Evolutionary conservation across 345 rosid genomes (phyloP).

Genomic region (Populus nigra): DNA sequence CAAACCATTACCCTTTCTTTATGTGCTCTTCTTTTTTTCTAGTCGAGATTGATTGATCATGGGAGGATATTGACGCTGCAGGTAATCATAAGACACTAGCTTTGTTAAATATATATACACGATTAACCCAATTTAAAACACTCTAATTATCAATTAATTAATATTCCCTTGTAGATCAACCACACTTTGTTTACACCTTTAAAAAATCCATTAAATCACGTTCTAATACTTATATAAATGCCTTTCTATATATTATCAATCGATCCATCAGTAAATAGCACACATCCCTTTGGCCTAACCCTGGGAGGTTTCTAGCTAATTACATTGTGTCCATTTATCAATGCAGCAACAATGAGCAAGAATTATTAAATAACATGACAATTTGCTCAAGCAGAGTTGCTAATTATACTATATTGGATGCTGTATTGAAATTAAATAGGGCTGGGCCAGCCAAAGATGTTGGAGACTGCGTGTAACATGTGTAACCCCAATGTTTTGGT

Average conservation of each 20-base stretch:
- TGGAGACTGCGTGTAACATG: not conserved
- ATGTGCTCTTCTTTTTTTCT: not conserved
- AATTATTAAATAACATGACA: not conserved
- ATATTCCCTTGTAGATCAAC: not conserved
- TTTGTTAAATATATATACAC: not conserved
- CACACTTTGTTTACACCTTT: not conserved
- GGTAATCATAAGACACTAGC: not conserved
- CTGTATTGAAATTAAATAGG: not conserved
- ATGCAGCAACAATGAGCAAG: not conserved
- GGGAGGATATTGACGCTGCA: not conserved
- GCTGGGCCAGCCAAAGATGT: not conserved
- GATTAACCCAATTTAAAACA: not conserved
- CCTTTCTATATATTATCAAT: not conserved
- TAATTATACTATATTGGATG: not conserved
- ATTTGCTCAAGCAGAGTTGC: not conserved
- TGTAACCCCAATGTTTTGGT: constrained; percentile 6
- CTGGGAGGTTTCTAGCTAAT: not conserved
- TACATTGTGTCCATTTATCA: not conserved
- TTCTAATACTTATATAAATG: not conserved
- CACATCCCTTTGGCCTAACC: not conserved
- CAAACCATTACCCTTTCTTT: no score
- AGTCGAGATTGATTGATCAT: not conserved
- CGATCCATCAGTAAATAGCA: not conserved
- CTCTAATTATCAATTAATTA: not conserved
- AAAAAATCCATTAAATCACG: not conserved